Conservation (phyloP, 2,329 filamentous ascomycete genomes). For the Metarhizium guizhouense region DNA sequence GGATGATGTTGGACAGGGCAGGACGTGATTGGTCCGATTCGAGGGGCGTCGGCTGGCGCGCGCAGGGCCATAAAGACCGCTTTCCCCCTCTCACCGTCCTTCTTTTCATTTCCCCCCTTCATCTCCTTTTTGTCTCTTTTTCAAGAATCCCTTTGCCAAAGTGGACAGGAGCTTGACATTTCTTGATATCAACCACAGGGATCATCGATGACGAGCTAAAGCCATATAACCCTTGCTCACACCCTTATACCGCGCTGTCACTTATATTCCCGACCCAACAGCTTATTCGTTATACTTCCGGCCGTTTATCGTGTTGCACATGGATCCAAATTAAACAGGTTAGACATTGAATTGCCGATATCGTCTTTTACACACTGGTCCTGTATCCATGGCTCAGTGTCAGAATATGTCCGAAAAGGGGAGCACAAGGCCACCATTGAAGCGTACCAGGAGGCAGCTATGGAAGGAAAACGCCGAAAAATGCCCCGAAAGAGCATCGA, state of each 20-base stretch:
- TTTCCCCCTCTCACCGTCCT: background rate
- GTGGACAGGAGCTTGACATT: background rate
- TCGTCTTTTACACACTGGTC: no score
- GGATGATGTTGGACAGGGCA: background rate
- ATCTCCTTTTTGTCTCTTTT: background rate
- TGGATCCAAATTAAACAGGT: no score
- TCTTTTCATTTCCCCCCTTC: background rate
- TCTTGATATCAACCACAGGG: background rate
- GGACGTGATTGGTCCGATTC: background rate
- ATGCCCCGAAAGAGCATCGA: background rate
- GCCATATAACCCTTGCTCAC: background rate
- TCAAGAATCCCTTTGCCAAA: background rate
- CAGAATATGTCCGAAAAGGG: background rate
- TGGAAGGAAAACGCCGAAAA: background rate
- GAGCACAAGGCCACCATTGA: background rate
- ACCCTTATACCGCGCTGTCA: background rate
- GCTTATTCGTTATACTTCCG: no score
- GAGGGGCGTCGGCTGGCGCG: background rate
- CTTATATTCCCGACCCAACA: no score
- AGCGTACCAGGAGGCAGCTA: background rate
- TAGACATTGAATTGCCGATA: no score
- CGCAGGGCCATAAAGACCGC: constrained; percentile 1
- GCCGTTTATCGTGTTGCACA: no score
- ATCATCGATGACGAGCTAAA: background rate
- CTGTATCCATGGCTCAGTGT: background rate